Evolutionary conservation across 495 filamentous ascomycete species (phyloP).

Genomic region (Neurospora sp.): DNA sequence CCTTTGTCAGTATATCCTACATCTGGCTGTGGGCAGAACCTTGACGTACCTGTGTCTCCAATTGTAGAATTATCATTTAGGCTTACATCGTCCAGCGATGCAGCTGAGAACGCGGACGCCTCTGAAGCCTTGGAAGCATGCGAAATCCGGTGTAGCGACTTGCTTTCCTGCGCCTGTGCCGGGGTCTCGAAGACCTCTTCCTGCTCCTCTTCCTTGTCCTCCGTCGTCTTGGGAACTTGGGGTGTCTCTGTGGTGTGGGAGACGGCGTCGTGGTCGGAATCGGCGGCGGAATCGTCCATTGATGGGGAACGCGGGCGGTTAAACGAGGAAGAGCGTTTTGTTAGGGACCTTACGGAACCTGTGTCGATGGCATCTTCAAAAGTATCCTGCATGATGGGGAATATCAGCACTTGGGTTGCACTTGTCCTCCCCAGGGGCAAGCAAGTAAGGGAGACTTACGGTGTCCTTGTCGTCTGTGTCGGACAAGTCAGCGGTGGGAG

Average conservation of each 20-base stretch:
- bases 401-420: slow-evolving; percentile 6
- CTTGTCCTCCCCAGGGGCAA: not conserved
- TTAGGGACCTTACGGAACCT: slow-evolving; percentile 36
- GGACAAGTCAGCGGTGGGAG: not conserved
- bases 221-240: slow-evolving; percentile 1
- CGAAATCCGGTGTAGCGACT: slow-evolving; percentile 52
- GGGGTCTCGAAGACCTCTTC: not conserved
- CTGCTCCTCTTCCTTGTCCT: slow-evolving; percentile 5
- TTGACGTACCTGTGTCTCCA: slow-evolving; percentile 16
- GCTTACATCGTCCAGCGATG: slow-evolving; percentile 55
- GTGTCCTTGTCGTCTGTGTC: not conserved
- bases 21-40: not conserved
- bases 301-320: slow-evolving; percentile 9
- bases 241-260: slow-evolving; percentile 12
- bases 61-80: slow-evolving; percentile 43
- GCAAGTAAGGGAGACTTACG: not conserved
- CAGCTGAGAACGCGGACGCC: slow-evolving; percentile 13
- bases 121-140: slow-evolving; percentile 26
- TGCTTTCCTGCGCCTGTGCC: slow-evolving; percentile 12
- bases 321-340: slow-evolving; percentile 38
- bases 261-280: slow-evolving; percentile 21
- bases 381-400: slow-evolving; percentile 44
- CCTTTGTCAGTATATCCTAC: not conserved
- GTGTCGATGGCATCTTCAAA: slow-evolving; percentile 69
- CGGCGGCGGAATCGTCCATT: slow-evolving; percentile 19